Conservation (phyloP, 73 alveolate genomes). For the Paramecium caudatum region DNA sequence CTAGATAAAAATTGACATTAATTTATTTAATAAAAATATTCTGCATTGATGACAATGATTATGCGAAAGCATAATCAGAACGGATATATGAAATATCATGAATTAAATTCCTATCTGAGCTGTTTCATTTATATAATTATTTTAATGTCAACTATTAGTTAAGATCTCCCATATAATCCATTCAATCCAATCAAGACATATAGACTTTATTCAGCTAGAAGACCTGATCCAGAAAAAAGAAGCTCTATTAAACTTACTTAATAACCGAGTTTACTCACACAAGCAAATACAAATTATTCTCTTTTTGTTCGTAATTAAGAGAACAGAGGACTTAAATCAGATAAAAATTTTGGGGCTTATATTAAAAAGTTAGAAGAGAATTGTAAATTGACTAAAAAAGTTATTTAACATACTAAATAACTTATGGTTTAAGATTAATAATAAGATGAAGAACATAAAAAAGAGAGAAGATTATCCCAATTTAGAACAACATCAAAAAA, state of each 20-base stretch:
- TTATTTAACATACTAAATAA: slow-evolving; percentile 24
- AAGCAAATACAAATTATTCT: slow-evolving; percentile 32
- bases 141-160: background rate
- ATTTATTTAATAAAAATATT: background rate
- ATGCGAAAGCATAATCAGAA: background rate
- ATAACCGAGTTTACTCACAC: background rate
- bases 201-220: slow-evolving; percentile 24
- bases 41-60: slow-evolving; percentile 30
- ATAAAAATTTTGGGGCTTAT: slow-evolving; percentile 10
- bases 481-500: background rate
- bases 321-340: slow-evolving; percentile 37
- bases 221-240: background rate
- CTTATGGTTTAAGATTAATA: background rate
- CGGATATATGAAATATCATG: background rate
- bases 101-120: slow-evolving; percentile 12
- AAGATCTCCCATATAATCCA: slow-evolving; percentile 52
- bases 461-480: background rate
- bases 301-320: slow-evolving; percentile 39
- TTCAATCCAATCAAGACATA: slow-evolving; percentile 46
- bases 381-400: slow-evolving; percentile 10
- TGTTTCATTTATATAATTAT: no score
- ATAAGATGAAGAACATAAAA: background rate
- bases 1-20: slow-evolving; percentile 58
- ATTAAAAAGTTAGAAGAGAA: slow-evolving; percentile 24
- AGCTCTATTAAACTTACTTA: background rate